Evolutionary conservation across 169 alveolate genomes (phyloP).

Genomic region (Plasmodium cynomolgi): DNA sequence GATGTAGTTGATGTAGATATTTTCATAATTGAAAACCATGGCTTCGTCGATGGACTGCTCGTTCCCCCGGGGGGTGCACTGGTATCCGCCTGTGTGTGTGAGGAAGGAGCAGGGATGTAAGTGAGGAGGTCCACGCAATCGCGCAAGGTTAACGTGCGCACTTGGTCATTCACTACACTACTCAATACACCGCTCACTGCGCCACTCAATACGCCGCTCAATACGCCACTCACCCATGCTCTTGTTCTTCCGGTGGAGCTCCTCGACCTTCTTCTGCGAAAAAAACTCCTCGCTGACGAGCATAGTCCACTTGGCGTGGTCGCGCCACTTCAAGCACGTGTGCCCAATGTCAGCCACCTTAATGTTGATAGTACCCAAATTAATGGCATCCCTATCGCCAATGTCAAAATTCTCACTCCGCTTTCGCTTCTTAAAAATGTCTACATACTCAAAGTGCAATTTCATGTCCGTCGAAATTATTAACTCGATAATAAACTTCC

Average conservation of each 20-base stretch:
- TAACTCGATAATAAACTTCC: constrained; percentile 92
- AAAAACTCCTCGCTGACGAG: constrained; percentile 94
- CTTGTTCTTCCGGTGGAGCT: constrained; percentile 42
- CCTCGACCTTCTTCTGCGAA: constrained; percentile 90
- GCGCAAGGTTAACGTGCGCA: background rate
- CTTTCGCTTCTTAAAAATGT: constrained; percentile 86
- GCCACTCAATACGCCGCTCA: background rate
- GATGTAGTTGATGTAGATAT: constrained; percentile 56
- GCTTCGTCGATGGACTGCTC: constrained; percentile 37
- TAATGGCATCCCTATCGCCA: constrained; percentile 87
- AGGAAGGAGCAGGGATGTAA: background rate
- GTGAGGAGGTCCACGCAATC: background rate
- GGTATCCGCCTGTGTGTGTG: background rate
- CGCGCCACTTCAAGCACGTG: constrained; percentile 91
- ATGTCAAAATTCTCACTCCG: constrained; percentile 79
- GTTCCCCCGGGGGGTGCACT: constrained; percentile 7
- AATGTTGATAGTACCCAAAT: constrained; percentile 87
- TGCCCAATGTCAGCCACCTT: constrained; percentile 96
- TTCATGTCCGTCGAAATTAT: constrained; percentile 95
- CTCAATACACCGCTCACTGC: background rate
- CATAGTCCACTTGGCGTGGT: constrained; percentile 92
- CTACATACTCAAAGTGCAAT: constrained; percentile 90
- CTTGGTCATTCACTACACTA: background rate
- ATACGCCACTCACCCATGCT: constrained; percentile 4
- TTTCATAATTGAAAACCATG: constrained; percentile 64